Evolutionary conservation across 495 filamentous ascomycete genomes (phyloP).

Genomic region (Pseudevernia furfuracea): DNA sequence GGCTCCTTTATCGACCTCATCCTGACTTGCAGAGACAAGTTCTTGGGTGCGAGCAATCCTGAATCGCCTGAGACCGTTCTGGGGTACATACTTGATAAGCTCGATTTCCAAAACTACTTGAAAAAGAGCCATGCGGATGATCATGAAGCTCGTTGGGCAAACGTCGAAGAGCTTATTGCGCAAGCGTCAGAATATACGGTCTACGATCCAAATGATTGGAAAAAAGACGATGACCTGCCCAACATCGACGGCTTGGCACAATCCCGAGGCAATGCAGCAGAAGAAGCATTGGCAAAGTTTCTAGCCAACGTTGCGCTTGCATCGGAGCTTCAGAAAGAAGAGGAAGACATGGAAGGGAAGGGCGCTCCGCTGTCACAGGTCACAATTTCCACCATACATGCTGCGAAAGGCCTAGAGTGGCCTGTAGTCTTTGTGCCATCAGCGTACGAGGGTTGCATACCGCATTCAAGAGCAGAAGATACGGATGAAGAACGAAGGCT

Average conservation of each 20-base stretch:
- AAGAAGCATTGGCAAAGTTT: conserved; percentile 68
- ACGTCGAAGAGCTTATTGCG: conserved; percentile 77
- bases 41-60: conserved; percentile 43
- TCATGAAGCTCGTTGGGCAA: conserved; percentile 79
- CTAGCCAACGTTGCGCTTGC: conserved; percentile 84
- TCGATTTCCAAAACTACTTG: conserved; percentile 67
- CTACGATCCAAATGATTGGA: conserved; percentile 34
- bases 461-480: conserved; percentile 88
- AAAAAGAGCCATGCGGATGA: conserved; percentile 63
- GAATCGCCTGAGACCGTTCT: conserved; percentile 63
- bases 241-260: conserved; percentile 70
- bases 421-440: conserved; percentile 92
- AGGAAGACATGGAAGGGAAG: conserved; percentile 35
- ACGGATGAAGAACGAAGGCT: conserved; percentile 81
- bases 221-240: conserved; percentile 63
- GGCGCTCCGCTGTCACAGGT: conserved; percentile 48
- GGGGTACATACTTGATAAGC: conserved; percentile 61
- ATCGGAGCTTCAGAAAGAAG: conserved; percentile 60
- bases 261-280: conserved; percentile 45
- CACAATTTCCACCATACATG: conserved; percentile 94
- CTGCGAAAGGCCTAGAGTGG: conserved; percentile 96
- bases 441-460: conserved; percentile 85
- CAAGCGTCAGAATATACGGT: conserved; percentile 63
- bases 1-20: conserved; percentile 56
- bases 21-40: conserved; percentile 49